Evolutionary conservation across 768 basidiomycete species (phyloP), one percentile per base, ranked within the genome.

Genomic region (Leccinum subgranulosum): DNA sequence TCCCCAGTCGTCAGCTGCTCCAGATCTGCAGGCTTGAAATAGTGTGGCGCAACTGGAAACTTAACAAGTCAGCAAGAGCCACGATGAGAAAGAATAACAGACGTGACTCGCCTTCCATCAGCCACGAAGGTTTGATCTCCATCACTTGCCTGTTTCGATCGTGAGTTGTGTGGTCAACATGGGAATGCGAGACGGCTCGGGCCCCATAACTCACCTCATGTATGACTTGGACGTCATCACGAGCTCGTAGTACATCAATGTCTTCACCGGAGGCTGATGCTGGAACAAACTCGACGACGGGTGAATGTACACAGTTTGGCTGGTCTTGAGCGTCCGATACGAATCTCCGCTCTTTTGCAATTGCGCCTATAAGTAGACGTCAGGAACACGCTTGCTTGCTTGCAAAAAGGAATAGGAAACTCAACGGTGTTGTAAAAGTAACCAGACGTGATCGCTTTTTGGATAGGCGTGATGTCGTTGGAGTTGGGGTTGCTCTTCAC

Each of bases 71-170:
- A n/a, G 21, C 21, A 58, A 51, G 50, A 29, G 15, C 21, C 43
- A 11, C 6, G 19, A 51, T 29, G 12, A 55, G n/a, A 6, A 33
- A n/a, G n/a, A n/a, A n/a, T n/a, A 5, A 33, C 31, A 33, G 31
- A 33, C 31, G 12, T 33, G 10, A 76, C 84, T 55, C 55, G 87
- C 91, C 89, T 81, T 98, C 96, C 45, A 97, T 72, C 31, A 98
- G 72, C 97, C 97, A 98, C 25, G 84, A 70, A 4, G 96, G 92
- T 70, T 98, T 98, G 69, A 98, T 98, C 66, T 98, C 97, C 94
- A 98, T 98, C 39, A 94, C 82, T 79, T 98, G 95, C 60, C 92
- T 88, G 61, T 39, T 41, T 31, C 41, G 39, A 49, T 45, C 17
- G 23, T 5, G 29, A 21, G 7, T 36, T 21, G 31, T 21, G 31